Evolutionary conservation across 129 eudicot species (phyloP).

Genomic region (Tagetes erecta): DNA sequence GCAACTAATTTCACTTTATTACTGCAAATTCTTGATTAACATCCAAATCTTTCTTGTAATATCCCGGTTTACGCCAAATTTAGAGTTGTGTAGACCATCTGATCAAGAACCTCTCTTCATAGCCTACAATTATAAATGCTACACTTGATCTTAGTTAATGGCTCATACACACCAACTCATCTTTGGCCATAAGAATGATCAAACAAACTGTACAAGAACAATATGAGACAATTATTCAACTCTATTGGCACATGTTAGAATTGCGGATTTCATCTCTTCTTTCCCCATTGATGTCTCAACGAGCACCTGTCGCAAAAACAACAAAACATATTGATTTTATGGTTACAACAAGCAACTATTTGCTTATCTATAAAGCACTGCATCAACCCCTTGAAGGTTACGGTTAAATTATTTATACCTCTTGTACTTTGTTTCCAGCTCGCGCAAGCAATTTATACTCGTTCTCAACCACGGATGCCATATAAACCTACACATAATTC

Average conservation of each 20-base stretch:
- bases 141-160: slow-evolving; percentile 16
- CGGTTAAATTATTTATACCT: slow-evolving; percentile 44
- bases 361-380: neutral
- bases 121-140: neutral
- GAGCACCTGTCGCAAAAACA: slow-evolving; percentile 55
- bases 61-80: too few species aligned
- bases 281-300: slow-evolving; percentile 73
- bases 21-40: too few species aligned
- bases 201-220: slow-evolving; percentile 30
- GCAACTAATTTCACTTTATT: too few species aligned
- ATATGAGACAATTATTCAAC: slow-evolving; percentile 40
- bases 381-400: neutral
- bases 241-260: slow-evolving; percentile 74
- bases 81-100: too few species aligned
- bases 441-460: slow-evolving; percentile 93
- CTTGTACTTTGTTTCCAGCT: slow-evolving; percentile 91
- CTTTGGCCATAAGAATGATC: slow-evolving; percentile 15
- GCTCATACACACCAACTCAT: neutral
- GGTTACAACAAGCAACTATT: neutral
- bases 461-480: slow-evolving; percentile 84
- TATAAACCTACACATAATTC: slow-evolving; percentile 64
- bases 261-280: slow-evolving; percentile 81
- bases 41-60: neutral
- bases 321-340: neutral
- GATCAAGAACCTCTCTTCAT: too few species aligned